Evolutionary conservation across 2,329 filamentous ascomycete genomes (phyloP).

Genomic region (Cladophialophora bantiana): DNA sequence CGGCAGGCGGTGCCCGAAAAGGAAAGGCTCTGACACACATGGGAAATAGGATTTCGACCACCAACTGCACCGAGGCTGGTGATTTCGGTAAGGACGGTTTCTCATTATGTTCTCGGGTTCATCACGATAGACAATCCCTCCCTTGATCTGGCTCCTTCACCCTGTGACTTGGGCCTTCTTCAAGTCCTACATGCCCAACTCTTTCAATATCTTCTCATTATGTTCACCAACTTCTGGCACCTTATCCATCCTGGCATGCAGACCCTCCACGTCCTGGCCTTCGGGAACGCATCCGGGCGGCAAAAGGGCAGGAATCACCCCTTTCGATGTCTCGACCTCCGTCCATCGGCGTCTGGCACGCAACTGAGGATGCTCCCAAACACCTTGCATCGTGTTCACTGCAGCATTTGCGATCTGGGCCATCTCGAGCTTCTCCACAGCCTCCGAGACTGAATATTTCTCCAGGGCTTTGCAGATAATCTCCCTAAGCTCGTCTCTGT

Average conservation of each 20-base stretch:
- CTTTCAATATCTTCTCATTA: conserved; percentile 55
- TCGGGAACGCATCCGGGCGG: conserved; percentile 54
- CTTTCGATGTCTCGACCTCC: conserved; percentile 54
- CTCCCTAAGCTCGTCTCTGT: conserved; percentile 54
- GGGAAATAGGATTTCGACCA: no score
- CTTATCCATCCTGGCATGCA: conserved; percentile 49
- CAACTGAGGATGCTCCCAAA: conserved; percentile 63
- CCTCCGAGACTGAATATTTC: conserved; percentile 48
- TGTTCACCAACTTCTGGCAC: conserved; percentile 61
- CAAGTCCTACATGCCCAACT: conserved; percentile 45
- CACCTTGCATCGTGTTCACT: conserved; percentile 61
- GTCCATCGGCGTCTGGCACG: conserved; percentile 59
- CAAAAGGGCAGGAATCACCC: conserved; percentile 39
- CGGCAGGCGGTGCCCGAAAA: no score
- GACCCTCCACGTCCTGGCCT: conserved; percentile 39
- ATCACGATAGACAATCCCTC: not conserved
- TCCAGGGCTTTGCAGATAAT: conserved; percentile 57
- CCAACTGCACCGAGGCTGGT: not conserved
- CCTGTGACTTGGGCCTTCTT: not conserved
- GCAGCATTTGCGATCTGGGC: conserved; percentile 63
- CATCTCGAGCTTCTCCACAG: conserved; percentile 53
- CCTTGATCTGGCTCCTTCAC: not conserved
- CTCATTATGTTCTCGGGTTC: not conserved
- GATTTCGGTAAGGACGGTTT: not conserved
- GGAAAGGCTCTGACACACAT: no score